Evolutionary conservation across 2,329 filamentous ascomycete genomes (phyloP), one percentile per base, ranked within the genome.

Genomic region (Microdochium nivale): DNA sequence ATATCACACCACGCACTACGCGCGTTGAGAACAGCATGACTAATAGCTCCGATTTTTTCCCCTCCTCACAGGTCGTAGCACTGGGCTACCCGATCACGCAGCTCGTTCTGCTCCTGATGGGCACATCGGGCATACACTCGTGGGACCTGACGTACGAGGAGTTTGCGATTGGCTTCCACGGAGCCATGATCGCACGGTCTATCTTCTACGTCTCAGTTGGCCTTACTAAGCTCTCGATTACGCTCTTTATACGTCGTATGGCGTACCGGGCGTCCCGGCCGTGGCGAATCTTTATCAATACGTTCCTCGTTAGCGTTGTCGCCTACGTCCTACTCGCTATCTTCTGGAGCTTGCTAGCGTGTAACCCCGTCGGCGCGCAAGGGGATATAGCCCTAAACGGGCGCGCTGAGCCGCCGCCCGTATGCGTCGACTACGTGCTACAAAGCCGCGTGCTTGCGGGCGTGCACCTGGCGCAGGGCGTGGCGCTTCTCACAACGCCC

Each of bases 221-320:
- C n/a, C 54, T 69, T 25, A 62, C 67, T 51, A 69, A 70, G 51
- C 59, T 68, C 21, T 67, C 64, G 3, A 67, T 70, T n/a, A 59
- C 61, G 9, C 56, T 65, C 25, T 70, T 69, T 55, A 66, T 68
- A 46, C 59, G 63, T n/a, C 61, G 67, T 7, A 58, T 70, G 3
- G 67, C 67, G 8, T 57, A 62, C n/a, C 55, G 63, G 8, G 59
- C 61, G 10, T 63, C 62, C 2, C 40, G 30, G 8, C 53, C 48
- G 32, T 68, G 67, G 67, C 58, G 56, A 14, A 53, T 62, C 9
- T 59, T 60, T 24, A 65, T 66, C 53, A 58, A 65, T 50, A 14
- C 61, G 25, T 68, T 69, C 50, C 60, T 69, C 33, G 55, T 53
- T 40, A 56, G 63, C 10, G 49, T 66, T 11, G 51, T 60, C 19